Evolutionary conservation across 768 basidiomycete genomes (phyloP), one percentile per base, ranked within the genome.

Genomic region (Amanita exitialis): DNA sequence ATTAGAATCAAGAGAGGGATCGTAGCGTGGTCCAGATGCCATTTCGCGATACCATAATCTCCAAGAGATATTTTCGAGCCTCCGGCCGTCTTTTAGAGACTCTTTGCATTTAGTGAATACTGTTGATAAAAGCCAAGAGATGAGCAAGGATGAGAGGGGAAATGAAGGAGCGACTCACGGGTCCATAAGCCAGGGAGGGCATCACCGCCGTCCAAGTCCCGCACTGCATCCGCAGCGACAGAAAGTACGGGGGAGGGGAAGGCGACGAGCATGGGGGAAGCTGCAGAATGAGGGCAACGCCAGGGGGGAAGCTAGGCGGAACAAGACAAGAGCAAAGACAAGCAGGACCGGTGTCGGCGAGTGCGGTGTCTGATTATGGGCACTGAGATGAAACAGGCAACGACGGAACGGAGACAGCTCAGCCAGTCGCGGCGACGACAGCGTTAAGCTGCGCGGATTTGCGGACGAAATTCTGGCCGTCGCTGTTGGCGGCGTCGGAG

Each of bases 41-140:
- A 34, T 69, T 54, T 86, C 79, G 56, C 80, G 76, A 62, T 85
- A 78, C 84, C 88, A 88, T 6, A 93, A 69, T 47, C 90, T 72
- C 90, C 90, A 94, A 3, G 86, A 82, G 49, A 93, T 83, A 60
- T 94, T 91, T 67, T 93, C 90, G 25, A 92, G 75, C 25, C 90
- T 69, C 5, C 71, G 74, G n/a, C 91, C 91, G 58, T 92, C 83
- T 58, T 84, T 76, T 3, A 93, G 69, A 1, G 80, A 81, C 56
- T 79, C 76, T 64, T 87, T 89, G 70, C 85, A 90, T 64, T 89
- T 88, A 47, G 86, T 80, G 60, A 93, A 90, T 6, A 93, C 90
- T 90, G 57, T 44, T 49, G 49, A 36, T 42, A 15, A 27, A 32
- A 21, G 21, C 41, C n/a, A 25, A 47, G 28, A 21, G 16, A 42